Conservation (phyloP, 495 filamentous ascomycete genomes). For the Friedmanniomyces simplex region DNA sequence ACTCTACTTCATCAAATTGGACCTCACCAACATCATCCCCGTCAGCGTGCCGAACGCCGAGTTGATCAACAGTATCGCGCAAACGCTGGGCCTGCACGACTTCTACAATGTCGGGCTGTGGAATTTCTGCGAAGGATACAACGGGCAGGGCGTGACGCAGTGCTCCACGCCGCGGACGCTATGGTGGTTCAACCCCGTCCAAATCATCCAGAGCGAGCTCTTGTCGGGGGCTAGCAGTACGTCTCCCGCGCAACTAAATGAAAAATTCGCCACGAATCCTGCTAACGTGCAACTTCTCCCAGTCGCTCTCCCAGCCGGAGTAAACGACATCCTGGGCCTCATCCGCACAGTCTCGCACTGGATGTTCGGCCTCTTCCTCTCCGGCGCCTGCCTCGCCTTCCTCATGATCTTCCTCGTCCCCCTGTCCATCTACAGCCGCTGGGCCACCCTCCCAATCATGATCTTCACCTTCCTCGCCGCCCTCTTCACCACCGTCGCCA, state of each 20-base stretch:
- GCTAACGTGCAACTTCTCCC: no score
- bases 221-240: slow-evolving; percentile 67
- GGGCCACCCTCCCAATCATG: slow-evolving; percentile 43
- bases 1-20: slow-evolving; percentile 74
- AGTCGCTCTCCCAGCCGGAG: slow-evolving; percentile 67
- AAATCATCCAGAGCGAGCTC: slow-evolving; percentile 66
- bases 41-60: slow-evolving; percentile 59
- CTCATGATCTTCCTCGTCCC: slow-evolving; percentile 57
- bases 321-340: slow-evolving; percentile 61
- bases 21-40: slow-evolving; percentile 77
- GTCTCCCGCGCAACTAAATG: no score
- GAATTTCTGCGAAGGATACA: slow-evolving; percentile 81
- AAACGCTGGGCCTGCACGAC: slow-evolving; percentile 77
- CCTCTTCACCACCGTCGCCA: slow-evolving; percentile 56
- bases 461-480: slow-evolving; percentile 53
- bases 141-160: slow-evolving; percentile 55
- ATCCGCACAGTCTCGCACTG: slow-evolving; percentile 68
- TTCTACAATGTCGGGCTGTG: slow-evolving; percentile 91
- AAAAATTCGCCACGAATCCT: no score
- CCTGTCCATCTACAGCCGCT: slow-evolving; percentile 44
- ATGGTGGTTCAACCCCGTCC: slow-evolving; percentile 86
- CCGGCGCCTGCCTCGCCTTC: slow-evolving; percentile 54
- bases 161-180: slow-evolving; percentile 58
- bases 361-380: slow-evolving; percentile 86
- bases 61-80: slow-evolving; percentile 82